Base-by-base conservation (phyloP, 1,284 basidiomycete species). In the Melampsora larici-populina region DNA sequence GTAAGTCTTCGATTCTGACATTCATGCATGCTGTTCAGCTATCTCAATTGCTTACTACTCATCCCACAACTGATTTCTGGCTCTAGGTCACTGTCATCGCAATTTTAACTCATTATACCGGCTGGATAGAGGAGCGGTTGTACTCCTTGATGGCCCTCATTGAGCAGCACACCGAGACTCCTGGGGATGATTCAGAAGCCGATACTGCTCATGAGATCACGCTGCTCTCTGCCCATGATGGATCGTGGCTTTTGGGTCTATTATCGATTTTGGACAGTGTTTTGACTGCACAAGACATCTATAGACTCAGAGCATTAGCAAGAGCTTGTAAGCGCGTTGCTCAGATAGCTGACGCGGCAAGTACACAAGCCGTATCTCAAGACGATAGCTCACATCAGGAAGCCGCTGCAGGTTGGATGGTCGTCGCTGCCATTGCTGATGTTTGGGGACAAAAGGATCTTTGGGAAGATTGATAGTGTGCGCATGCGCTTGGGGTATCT, bases 371-470 rank as follows among this genome's bases (percentile, higher is more conserved):
- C 66, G 13, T 18, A 17, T 17, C 55, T 46, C 18, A 17, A 13
- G 48, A 66, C 18, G 24, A 31, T 18, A 51, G 48, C 29, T 48
- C 63, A 18, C 21, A 65, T 18, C 29, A 66, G 4, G 63, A 74
- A 36, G 72, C 63, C 13, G 72, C 29, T 5, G 36, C 55, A 4
- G 72, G 58, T 0, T 74, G 72, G 72, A 66, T 74, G 62, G 72
- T 66, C 46, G 31, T 74, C 18, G 63, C 63, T n/a, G 72, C 63
- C 0, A 36, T 74, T n/a, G 48, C 63, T 33, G 72, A 74, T 21
- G 49, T 74, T 3, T 74, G 72, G 72, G 72, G 72, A 31, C 72
- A 74, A 40, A 74, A 74, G 36, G 72, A 74, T 63, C 21, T 74
- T 9, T 72, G 70, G 63, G 60, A 64, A 21, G 70, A 73, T 60